Evolutionary conservation across 164 flowering plant species (phyloP).

Genomic region (Tetracentron sinense): DNA sequence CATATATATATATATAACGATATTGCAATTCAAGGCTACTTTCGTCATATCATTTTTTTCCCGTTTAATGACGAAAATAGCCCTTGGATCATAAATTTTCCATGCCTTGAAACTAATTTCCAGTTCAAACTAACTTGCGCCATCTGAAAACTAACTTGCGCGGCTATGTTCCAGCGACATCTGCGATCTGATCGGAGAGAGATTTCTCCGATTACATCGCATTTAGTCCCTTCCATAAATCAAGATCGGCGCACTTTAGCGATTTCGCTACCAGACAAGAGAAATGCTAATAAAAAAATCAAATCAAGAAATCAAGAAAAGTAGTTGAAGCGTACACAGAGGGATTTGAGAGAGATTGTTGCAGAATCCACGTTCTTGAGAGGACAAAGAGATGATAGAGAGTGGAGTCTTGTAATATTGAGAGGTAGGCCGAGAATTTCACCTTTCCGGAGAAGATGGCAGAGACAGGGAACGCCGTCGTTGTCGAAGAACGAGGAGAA

Average conservation of each 20-base stretch:
- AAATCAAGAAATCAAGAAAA: slow-evolving; percentile 3
- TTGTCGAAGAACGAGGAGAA: slow-evolving; percentile 22
- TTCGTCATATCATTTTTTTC: too few relatives aligned
- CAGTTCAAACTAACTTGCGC: too few relatives aligned
- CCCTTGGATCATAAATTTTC: too few relatives aligned
- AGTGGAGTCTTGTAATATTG: slow-evolving; percentile 26
- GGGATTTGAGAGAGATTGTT: slow-evolving; percentile 19
- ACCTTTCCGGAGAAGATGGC: slow-evolving; percentile 42
- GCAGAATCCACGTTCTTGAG: background rate
- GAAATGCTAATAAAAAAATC: background rate
- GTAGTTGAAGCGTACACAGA: slow-evolving; percentile 37
- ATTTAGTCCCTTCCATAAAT: background rate
- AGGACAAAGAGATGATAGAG: slow-evolving; percentile 35
- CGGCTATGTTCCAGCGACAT: background rate
- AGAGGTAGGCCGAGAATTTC: slow-evolving; percentile 45
- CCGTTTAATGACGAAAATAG: too few relatives aligned
- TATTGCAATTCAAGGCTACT: too few relatives aligned
- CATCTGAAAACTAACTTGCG: too few relatives aligned
- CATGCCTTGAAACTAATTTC: too few relatives aligned
- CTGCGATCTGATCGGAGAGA: background rate
- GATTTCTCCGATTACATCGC: background rate
- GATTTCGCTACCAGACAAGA: too few relatives aligned
- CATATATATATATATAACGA: too few relatives aligned
- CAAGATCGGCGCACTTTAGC: too few relatives aligned
- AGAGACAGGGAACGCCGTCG: slow-evolving; percentile 34